A percentile compares a stretch with the other conserved stretches of the same genome.
Conservation (phyloP, 768 basidiomycete genomes). For the Heimioporus sp. region DNA sequence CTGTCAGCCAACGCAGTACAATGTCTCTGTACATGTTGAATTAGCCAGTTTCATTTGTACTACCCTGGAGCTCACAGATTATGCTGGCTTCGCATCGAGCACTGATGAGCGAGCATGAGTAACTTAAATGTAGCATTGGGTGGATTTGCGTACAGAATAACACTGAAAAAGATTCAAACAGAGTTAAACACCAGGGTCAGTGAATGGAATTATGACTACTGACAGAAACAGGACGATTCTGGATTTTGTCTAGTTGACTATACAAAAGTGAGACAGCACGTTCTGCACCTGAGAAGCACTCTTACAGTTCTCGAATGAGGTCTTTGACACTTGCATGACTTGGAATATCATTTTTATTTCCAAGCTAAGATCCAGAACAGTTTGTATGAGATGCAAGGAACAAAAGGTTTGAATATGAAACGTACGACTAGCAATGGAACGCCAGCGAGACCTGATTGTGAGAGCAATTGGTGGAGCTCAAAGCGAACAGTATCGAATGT, state of each 20-base stretch:
- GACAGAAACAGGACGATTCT: slow-evolving; percentile 82
- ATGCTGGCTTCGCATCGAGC: slow-evolving; percentile 95
- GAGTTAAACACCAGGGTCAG: neutral
- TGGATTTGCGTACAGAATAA: slow-evolving; percentile 59
- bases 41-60: neutral
- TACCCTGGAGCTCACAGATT: slow-evolving; percentile 60
- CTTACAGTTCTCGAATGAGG: slow-evolving; percentile 75
- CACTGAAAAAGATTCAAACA: slow-evolving; percentile 44
- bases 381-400: neutral
- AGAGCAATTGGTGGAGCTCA: slow-evolving; percentile 78
- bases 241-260: slow-evolving; percentile 70
- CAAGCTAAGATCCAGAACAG: slow-evolving; percentile 48
- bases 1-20: slow-evolving; percentile 83
- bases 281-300: neutral
- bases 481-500: slow-evolving; percentile 83
- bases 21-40: slow-evolving; percentile 56
- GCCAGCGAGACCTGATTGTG: slow-evolving; percentile 59
- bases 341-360: slow-evolving; percentile 90
- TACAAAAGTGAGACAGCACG: slow-evolving; percentile 25
- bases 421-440: slow-evolving; percentile 84
- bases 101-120: slow-evolving; percentile 44
- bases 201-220: slow-evolving; percentile 29
- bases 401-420: slow-evolving; percentile 7
- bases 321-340: slow-evolving; percentile 79
- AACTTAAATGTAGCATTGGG: neutral